These are phyloP conservation scores for Scedosporium dehoogii DNA, from an alignment of 2,329 filamentous ascomycete genomes.

Conservation along the genomic window DNA sequence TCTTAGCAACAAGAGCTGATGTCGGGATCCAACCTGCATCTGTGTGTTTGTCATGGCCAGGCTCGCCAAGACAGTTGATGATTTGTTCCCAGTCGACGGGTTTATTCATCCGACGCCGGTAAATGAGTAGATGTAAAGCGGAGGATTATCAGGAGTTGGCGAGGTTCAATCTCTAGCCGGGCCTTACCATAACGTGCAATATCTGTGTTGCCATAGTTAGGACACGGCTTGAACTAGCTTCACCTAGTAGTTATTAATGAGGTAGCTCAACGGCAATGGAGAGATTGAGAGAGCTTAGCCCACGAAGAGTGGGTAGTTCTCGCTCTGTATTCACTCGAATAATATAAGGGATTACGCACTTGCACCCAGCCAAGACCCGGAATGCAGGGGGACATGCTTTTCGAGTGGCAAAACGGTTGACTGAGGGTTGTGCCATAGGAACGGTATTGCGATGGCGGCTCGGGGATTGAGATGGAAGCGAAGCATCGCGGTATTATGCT, in stretches of 20 bases:
- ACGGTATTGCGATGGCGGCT: neutral
- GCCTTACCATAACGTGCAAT: neutral
- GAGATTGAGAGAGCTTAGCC: neutral
- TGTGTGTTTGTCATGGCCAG: no score
- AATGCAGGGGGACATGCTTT: neutral
- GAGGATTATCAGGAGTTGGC: neutral
- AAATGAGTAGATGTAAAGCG: neutral
- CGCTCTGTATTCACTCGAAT: neutral
- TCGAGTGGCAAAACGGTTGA: neutral
- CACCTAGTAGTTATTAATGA: neutral
- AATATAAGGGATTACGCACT: neutral
- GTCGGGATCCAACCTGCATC: no score
- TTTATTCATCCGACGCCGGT: neutral
- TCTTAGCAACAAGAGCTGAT: neutral
- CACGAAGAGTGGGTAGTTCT: neutral
- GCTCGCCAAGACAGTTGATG: no score
- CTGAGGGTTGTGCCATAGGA: neutral
- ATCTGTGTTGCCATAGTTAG: neutral
- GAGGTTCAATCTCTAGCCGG: neutral
- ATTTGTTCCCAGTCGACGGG: neutral
- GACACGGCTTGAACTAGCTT: neutral
- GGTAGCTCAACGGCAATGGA: neutral
- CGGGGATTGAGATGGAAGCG: neutral
- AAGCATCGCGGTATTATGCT: neutral
- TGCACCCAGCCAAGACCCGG: neutral